Evolutionary conservation across 2,329 filamentous ascomycete genomes (phyloP).

Genomic region (Mycosphaerella arachidis): DNA sequence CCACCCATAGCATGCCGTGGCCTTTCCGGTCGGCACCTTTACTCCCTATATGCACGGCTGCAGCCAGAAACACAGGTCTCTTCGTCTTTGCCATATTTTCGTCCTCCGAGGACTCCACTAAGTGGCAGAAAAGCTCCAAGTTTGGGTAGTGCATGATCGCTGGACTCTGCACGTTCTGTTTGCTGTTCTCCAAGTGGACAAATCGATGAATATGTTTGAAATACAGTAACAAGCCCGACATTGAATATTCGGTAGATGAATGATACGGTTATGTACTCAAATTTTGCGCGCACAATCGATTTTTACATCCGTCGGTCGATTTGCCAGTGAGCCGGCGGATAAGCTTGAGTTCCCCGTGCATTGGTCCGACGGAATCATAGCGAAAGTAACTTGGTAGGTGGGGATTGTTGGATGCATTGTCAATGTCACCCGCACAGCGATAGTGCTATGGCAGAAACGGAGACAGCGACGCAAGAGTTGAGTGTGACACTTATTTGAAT

Average conservation of each 20-base stretch:
- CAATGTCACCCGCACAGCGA: not conserved
- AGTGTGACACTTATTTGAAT: not conserved
- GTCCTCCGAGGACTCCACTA: not conserved
- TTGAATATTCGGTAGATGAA: no score
- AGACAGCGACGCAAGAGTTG: not conserved
- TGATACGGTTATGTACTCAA: no score
- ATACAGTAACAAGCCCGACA: no score
- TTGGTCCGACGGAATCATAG: not conserved
- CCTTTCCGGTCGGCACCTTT: not conserved
- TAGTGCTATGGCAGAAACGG: not conserved
- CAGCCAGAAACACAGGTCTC: constrained; percentile 4
- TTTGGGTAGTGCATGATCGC: constrained; percentile 6
- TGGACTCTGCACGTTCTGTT: not conserved
- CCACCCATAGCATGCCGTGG: not conserved
- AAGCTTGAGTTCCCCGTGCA: not conserved
- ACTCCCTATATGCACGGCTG: not conserved
- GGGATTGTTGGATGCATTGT: not conserved
- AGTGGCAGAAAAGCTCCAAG: constrained; percentile 1
- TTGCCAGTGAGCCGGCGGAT: no score
- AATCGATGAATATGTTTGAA: no score
- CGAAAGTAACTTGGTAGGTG: not conserved
- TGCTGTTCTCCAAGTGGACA: not conserved
- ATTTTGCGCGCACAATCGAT: no score
- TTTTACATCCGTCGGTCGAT: no score
- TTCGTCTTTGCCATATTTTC: constrained; percentile 5